A percentile compares a stretch with the other conserved stretches of the same genome.
These are phyloP conservation scores for Endoconidiophora polonica DNA, from an alignment of 2,329 filamentous ascomycete species.

Conservation along the genomic window DNA sequence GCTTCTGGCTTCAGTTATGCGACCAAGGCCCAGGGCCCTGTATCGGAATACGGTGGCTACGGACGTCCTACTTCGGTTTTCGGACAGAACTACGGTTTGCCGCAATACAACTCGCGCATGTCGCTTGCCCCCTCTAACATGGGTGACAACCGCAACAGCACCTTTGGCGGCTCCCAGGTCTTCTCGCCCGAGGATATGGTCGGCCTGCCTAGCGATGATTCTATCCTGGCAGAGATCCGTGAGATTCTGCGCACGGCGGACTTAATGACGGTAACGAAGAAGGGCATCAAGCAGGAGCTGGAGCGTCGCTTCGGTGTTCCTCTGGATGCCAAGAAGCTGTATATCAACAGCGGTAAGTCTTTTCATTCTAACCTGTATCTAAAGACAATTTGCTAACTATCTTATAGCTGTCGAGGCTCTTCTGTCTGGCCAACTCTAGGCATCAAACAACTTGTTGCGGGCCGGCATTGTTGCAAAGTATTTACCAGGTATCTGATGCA, in stretches of 20 bases:
- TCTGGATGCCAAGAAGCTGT: constrained; percentile 74
- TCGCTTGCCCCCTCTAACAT: constrained; percentile 65
- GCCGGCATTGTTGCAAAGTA: not conserved
- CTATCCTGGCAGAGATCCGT: constrained; percentile 79
- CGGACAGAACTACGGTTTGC: constrained; percentile 17
- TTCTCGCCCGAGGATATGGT: constrained; percentile 50
- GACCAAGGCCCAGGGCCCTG: constrained; percentile 54
- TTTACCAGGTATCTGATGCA: too few relatives aligned
- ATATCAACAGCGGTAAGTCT: constrained; percentile 77
- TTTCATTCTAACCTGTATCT: not conserved
- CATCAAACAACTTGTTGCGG: not conserved
- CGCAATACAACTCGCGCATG: constrained; percentile 45
- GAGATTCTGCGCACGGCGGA: constrained; percentile 85
- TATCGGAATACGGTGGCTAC: constrained; percentile 56
- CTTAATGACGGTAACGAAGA: constrained; percentile 97
- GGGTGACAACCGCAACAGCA: constrained; percentile 40
- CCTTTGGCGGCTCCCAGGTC: constrained; percentile 42
- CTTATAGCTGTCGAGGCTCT: constrained; percentile 54
- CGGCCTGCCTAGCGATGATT: constrained; percentile 72
- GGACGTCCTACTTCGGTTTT: constrained; percentile 29
- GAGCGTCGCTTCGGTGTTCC: constrained; percentile 78
- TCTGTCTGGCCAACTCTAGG: constrained; percentile 57
- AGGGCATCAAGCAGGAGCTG: constrained; percentile 86
- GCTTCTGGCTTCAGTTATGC: constrained; percentile 88
- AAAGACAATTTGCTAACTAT: not conserved